Base-by-base conservation (phyloP, 805 yeast species). In the Suhomyces kilbournensis region DNA sequence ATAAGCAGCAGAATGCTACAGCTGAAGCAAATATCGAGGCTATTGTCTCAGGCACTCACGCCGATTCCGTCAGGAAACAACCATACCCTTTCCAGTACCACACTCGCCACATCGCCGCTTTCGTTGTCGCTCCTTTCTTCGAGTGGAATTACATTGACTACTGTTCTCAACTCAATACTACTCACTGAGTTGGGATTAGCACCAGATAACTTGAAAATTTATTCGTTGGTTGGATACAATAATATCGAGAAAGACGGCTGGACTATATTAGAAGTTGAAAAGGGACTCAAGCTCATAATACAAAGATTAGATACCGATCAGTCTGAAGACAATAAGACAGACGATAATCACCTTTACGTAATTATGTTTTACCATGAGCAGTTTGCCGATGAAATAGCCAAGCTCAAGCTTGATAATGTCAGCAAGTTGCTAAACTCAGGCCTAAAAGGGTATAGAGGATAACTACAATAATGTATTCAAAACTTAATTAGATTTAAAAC, bases 101-200 rank as follows among this genome's bases (percentile, higher is more conserved):
- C 56, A 5, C 30, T 56, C 9, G 51, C 49, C 20, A 51, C 53
- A 38, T 52, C 67, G 10, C 70, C 75, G 7, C 45, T 69, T 7
- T 63, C 71, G 14, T 60, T 72, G 7, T 70, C 73, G 9, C 63
- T 75, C 22, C 64, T 75, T 15, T 68, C 77, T 1, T 42, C 58
- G 19, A 64, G 65, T 32, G 79, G 79, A 1, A 62, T 72, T 15
- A 77, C 79, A 9, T 61, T 75, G 35, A 66, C 75, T 22, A 72
- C 78, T 0, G 77, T 75, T 15, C 59, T 61, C 15, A 56, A 64
- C 20, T 55, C 63, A 19, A 56, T 46, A 26, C 30, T 52, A 26
- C 57, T 49, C 46, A 50, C 48, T 20, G 57, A 49, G 28, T 51
- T 46, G 26, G 58, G 54, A 17, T 43, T 62, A 35, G 49, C 63